A percentile compares a stretch with the other conserved stretches of the same genome.
Conservation (phyloP, 768 basidiomycete species). For the Lentinus tigrinus region DNA sequence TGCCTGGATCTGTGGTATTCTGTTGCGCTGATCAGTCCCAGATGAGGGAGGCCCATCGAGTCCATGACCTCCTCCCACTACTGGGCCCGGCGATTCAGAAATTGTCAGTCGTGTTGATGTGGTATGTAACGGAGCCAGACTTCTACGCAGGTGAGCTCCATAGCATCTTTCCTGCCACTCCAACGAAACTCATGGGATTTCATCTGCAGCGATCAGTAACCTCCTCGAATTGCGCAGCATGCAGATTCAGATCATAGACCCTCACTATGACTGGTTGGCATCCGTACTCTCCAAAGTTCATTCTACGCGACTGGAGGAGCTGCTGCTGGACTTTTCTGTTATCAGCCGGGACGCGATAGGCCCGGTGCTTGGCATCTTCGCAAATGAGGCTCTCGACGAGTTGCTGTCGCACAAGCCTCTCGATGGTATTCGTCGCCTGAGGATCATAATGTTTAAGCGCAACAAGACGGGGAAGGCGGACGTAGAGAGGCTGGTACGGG, state of each 20-base stretch:
- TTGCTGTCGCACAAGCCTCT: not conserved
- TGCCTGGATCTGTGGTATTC: not conserved
- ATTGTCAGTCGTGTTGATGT: no score
- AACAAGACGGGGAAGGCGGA: not conserved
- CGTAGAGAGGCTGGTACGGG: no score
- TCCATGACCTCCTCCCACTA: no score
- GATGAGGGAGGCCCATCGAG: no score
- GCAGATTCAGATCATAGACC: not conserved
- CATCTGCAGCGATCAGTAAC: not conserved
- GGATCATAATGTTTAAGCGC: not conserved
- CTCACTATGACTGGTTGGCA: not conserved
- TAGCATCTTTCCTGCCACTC: no score
- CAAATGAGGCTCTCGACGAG: not conserved
- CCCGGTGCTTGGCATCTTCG: not conserved
- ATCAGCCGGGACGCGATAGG: not conserved
- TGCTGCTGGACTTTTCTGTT: not conserved
- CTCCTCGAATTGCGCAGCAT: not conserved
- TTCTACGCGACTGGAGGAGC: not conserved
- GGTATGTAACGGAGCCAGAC: no score
- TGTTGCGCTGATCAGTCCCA: no score
- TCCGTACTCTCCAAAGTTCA: not conserved
- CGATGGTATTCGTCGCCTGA: not conserved
- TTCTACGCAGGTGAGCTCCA: no score
- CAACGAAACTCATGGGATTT: not conserved
- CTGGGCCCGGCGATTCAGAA: no score